Evolutionary conservation across 345 rosid genomes (phyloP).

Genomic region (Gynandropsis gynandra): DNA sequence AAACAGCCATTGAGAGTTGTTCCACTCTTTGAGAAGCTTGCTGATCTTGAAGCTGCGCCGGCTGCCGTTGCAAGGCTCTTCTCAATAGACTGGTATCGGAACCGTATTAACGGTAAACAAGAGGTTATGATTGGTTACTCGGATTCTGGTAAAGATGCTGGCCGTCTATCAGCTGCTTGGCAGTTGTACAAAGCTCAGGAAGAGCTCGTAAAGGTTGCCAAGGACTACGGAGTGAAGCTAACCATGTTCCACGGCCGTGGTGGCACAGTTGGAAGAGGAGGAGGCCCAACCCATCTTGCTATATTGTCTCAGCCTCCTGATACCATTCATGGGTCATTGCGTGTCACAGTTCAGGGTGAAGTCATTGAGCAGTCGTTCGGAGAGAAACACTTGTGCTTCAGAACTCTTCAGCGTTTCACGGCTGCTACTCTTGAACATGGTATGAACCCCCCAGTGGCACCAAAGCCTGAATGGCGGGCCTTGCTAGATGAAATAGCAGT

Average conservation of each 20-base stretch:
- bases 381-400: constrained; percentile 85
- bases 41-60: constrained; percentile 96
- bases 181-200: constrained; percentile 96
- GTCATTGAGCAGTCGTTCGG: constrained; percentile 96
- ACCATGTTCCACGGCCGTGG: constrained; percentile 99
- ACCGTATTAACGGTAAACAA: constrained; percentile 86
- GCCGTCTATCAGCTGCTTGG: constrained; percentile 97
- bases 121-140: constrained; percentile 99
- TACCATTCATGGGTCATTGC: constrained; percentile 83
- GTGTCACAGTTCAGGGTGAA: constrained; percentile 96
- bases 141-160: constrained; percentile 97
- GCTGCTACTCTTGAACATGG: constrained; percentile 99
- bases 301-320: constrained; percentile 99
- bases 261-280: constrained; percentile 99
- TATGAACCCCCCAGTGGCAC: constrained; percentile 86
- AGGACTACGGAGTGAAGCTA: constrained; percentile 74
- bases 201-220: constrained; percentile 86
- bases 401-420: constrained; percentile 92
- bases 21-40: constrained; percentile 96
- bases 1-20: constrained; percentile 89
- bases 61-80: constrained; percentile 87
- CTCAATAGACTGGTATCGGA: constrained; percentile 87
- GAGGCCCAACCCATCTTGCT: constrained; percentile 99
- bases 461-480: constrained; percentile 93
- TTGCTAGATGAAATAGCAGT: constrained; percentile 90